A percentile compares a stretch with the other conserved stretches of the same genome.
These are phyloP conservation scores for Chenopodium berlandieri DNA, from an alignment of 148 eudicot genomes.

Conservation along the genomic window DNA sequence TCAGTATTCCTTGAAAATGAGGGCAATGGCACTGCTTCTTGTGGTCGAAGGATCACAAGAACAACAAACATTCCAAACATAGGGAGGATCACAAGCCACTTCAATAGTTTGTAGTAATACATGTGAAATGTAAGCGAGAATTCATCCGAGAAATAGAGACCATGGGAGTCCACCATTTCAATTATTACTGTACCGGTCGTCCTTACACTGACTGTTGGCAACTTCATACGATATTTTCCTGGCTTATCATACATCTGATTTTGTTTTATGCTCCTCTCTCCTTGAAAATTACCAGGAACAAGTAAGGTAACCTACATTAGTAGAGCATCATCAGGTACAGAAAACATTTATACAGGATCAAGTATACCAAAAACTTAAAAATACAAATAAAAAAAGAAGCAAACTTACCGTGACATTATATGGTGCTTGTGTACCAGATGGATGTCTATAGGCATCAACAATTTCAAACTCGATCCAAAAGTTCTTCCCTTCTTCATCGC, in stretches of 20 bases:
- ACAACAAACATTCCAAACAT: slow-evolving; percentile 94
- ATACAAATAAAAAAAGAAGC: background rate
- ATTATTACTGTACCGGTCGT: slow-evolving; percentile 83
- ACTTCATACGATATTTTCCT: slow-evolving; percentile 75
- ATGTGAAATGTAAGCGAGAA: slow-evolving; percentile 88
- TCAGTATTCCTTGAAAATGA: slow-evolving; percentile 87
- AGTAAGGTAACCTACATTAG: slow-evolving; percentile 57
- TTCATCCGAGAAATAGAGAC: slow-evolving; percentile 81
- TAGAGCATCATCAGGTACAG: slow-evolving; percentile 10
- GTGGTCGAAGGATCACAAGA: slow-evolving; percentile 82
- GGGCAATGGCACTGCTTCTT: slow-evolving; percentile 84
- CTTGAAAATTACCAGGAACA: slow-evolving; percentile 98
- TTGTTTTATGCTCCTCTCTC: slow-evolving; percentile 78
- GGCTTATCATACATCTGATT: slow-evolving; percentile 53
- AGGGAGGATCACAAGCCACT: slow-evolving; percentile 93
- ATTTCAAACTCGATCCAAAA: slow-evolving; percentile 94
- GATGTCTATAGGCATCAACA: slow-evolving; percentile 74
- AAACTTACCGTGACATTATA: slow-evolving; percentile 85
- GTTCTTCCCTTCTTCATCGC: slow-evolving; percentile 93
- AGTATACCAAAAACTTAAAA: background rate
- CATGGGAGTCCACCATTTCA: slow-evolving; percentile 83
- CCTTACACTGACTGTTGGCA: slow-evolving; percentile 88
- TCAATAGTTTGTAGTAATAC: slow-evolving; percentile 85
- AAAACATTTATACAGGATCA: background rate
- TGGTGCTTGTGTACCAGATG: slow-evolving; percentile 89